These are phyloP conservation scores for Tolypocladium ophioglossoides DNA, from an alignment of 2,329 filamentous ascomycete species.

Conservation along the genomic window DNA sequence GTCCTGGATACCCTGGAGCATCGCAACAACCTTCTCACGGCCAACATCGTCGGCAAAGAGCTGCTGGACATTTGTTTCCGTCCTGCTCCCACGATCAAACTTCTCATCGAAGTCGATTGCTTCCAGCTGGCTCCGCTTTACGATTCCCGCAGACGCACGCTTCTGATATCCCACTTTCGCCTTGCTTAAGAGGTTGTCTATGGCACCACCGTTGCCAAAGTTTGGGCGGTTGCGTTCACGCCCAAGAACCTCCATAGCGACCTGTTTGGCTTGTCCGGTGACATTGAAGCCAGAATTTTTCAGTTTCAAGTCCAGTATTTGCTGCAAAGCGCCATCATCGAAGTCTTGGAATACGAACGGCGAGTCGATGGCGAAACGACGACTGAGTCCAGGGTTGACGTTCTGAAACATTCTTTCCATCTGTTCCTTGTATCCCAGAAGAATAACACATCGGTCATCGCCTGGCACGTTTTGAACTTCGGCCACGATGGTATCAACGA, in stretches of 20 bases:
- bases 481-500: slow-evolving; percentile 64
- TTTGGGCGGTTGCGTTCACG: slow-evolving; percentile 53
- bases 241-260: slow-evolving; percentile 48
- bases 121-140: slow-evolving; percentile 55
- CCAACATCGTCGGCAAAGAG: slow-evolving; percentile 52
- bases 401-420: slow-evolving; percentile 67
- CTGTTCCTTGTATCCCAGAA: slow-evolving; percentile 59
- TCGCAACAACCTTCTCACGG: slow-evolving; percentile 39
- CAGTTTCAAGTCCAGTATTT: slow-evolving; percentile 55
- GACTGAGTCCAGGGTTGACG: slow-evolving; percentile 56
- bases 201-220: slow-evolving; percentile 66
- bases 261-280: slow-evolving; percentile 38
- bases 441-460: slow-evolving; percentile 61
- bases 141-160: slow-evolving; percentile 10
- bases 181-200: slow-evolving; percentile 53
- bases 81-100: slow-evolving; percentile 32
- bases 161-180: slow-evolving; percentile 36
- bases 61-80: slow-evolving; percentile 30
- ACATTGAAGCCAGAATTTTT: slow-evolving; percentile 41
- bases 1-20: slow-evolving; percentile 44
- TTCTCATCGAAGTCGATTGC: slow-evolving; percentile 66
- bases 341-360: slow-evolving; percentile 65
- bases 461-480: slow-evolving; percentile 60
- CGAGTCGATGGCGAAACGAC: slow-evolving; percentile 52
- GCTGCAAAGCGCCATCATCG: slow-evolving; percentile 40